Base-by-base conservation (phyloP, 2,329 filamentous ascomycete species). In the Penicillium sp. region DNA sequence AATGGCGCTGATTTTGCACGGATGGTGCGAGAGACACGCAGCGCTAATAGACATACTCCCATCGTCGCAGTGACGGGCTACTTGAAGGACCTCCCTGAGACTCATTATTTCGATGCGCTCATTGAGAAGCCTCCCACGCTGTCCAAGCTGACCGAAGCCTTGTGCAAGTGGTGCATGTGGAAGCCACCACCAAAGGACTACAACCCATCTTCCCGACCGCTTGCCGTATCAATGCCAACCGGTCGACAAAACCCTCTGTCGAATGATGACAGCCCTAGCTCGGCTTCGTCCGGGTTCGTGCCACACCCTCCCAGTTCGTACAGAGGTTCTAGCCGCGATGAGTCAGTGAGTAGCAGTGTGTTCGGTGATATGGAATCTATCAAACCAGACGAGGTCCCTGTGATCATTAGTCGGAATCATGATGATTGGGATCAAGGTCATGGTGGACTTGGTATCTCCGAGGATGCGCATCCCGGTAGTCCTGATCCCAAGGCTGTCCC, bases 1-100 rank as follows among this genome's bases (percentile, higher is more conserved):
- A 98, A 93, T 70, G 95, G 95, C 26, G 91, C 92, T 13, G 95
- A 99, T 74, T 92, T 99, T 59, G 94, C 95, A 54, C 90, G 95
- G 37, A 99, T 99, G 95, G 93, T 99, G 68, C 89, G 95, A 52
- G 94, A 98, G 74, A 97, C 94, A 0, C 95, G 94, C 80, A 97
- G 97, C 75, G 87, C 92, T 60, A 99, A 99, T 74, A 90, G 91
- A 0, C 89, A 95, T 69, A 99, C 95, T 0, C 95, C 95, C 0
- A 96, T 99, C 63, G 92, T 99, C 59, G 93, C 93, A 52, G 94
- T 99, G 37, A 99, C 95, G 3, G 94, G 95, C 6, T 99, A 99
- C 75, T 82, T 99, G n/a, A 98, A 98, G 75, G 95, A 99, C 73
- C 83, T 99, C 2, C 93, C 95, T 68, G 93, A 93, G 61, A 92